Base-by-base conservation (phyloP, 2,329 filamentous ascomycete species). In the Botrytis cinerea region DNA sequence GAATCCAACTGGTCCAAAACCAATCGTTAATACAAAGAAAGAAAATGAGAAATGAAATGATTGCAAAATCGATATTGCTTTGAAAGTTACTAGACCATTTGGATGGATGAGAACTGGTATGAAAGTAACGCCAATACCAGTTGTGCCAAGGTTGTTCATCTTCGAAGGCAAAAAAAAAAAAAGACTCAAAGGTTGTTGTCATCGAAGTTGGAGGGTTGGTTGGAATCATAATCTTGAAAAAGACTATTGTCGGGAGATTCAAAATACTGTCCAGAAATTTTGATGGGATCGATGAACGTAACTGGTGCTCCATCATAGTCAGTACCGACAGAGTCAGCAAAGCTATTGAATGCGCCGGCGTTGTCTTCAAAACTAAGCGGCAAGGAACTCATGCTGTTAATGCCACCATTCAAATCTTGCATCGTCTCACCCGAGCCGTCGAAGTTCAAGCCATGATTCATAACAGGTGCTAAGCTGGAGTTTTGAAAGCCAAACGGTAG, bases 1-100 rank as follows among this genome's bases (percentile, higher is more conserved):
- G 73, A 69, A 75, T 75, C 73, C 72, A 67, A 69, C 66, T 32
- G 70, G 63, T 71, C n/a, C 67, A 71, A 74, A 75, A 75, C 63
- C 10, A n/a, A 60, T 28, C 70, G 54, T 64, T 72, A 66, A 74
- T 68, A 74, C 71, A 75, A 72, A 57, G n/a, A 63, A 76, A 70
- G 73, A 74, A 76, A 51, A n/a, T 43, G 64, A 64, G 63, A 32
- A 71, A 71, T 69, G 70, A 73, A 60, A 74, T 64, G 35, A 59
- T 45, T 67, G 60, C 70, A 48, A 54, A 38, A 57, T 69, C 38
- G 2, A 32, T 32, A 43, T 43, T 18, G 16, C 35, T 40, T 45
- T 16, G 9, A 59, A 28, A 69, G 12, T 32, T 57, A 51, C n/a
- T 69, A 38, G n/a, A 32, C 5, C n/a, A 18, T 25, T 25, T 57